A percentile compares a stretch with the other conserved stretches of the same genome.
phyloP scores from a whole-genome alignment of 2,329 filamentous ascomycete genomes.

The Pseudopyricularia cyperi region DNA sequence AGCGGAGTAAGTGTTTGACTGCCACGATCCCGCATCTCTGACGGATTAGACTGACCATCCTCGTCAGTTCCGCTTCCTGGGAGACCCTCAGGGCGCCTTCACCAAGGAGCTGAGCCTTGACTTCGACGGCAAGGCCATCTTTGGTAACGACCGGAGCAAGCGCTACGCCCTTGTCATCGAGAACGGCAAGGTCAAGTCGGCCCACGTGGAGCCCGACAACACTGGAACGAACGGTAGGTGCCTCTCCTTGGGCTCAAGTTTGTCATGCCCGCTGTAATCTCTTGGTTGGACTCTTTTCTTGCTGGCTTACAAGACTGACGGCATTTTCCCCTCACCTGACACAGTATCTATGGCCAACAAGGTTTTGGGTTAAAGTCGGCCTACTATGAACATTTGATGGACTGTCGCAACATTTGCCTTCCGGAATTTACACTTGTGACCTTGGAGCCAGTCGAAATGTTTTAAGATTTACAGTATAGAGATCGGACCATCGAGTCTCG shows the following conservation, averaged over 20 bases:
- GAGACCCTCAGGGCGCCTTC: conserved; percentile 67
- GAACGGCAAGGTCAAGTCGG: conserved; percentile 70
- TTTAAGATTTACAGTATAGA: too few species aligned
- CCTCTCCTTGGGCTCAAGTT: background rate
- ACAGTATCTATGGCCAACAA: conserved; percentile 38
- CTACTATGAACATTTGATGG: too few species aligned
- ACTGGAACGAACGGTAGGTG: conserved; percentile 49
- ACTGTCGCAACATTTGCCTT: too few species aligned
- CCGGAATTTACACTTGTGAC: too few species aligned
- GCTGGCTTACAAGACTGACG: background rate
- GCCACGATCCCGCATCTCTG: background rate
- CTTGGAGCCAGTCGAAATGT: too few species aligned
- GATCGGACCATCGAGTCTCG: too few species aligned
- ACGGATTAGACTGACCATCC: background rate
- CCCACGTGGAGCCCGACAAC: conserved; percentile 79
- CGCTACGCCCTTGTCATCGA: conserved; percentile 75
- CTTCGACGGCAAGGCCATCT: conserved; percentile 68
- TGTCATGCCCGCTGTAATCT: too few species aligned
- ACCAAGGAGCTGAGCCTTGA: conserved; percentile 71
- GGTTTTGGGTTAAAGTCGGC: conserved; percentile 29
- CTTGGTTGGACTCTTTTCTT: background rate
- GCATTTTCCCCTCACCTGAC: background rate
- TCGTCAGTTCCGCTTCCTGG: conserved; percentile 71
- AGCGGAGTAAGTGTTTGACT: conserved; percentile 52
- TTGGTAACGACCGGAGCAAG: conserved; percentile 75